Evolutionary conservation across 2,329 filamentous ascomycete genomes (phyloP).

Genomic region (Emergomyces orientalis): DNA sequence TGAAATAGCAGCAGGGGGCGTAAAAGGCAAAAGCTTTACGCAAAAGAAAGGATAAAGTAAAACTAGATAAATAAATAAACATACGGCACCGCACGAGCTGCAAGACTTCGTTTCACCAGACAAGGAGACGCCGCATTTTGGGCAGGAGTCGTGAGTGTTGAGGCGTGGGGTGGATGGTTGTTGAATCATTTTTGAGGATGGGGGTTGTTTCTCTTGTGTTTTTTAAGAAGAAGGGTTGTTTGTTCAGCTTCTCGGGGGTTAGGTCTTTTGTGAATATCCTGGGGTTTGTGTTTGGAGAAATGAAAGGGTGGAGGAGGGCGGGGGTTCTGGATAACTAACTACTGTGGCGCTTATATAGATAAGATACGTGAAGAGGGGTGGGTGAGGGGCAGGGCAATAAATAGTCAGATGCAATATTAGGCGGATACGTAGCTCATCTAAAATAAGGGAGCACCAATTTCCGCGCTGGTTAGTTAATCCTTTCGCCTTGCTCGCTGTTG

Average conservation of each 20-base stretch:
- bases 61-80: background rate
- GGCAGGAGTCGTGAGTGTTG: conserved; percentile 2
- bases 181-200: background rate
- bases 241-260: background rate
- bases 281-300: background rate
- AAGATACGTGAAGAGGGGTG: background rate
- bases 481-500: too few relatives aligned
- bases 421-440: too few relatives aligned
- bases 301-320: background rate
- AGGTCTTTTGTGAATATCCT: too few relatives aligned
- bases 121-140: background rate
- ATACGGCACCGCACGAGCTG: background rate
- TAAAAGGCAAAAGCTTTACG: background rate
- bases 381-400: too few relatives aligned
- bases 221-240: background rate
- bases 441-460: too few relatives aligned
- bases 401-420: too few relatives aligned
- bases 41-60: background rate
- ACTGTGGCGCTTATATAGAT: too few relatives aligned
- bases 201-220: background rate
- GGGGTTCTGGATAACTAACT: too few relatives aligned
- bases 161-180: background rate
- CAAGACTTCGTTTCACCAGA: background rate
- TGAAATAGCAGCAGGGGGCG: too few relatives aligned
- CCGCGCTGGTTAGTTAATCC: too few relatives aligned